A percentile compares a stretch with the other conserved stretches of the same genome.
Conservation (phyloP, 2,329 filamentous ascomycete species). For the Colletotrichum sidae region DNA sequence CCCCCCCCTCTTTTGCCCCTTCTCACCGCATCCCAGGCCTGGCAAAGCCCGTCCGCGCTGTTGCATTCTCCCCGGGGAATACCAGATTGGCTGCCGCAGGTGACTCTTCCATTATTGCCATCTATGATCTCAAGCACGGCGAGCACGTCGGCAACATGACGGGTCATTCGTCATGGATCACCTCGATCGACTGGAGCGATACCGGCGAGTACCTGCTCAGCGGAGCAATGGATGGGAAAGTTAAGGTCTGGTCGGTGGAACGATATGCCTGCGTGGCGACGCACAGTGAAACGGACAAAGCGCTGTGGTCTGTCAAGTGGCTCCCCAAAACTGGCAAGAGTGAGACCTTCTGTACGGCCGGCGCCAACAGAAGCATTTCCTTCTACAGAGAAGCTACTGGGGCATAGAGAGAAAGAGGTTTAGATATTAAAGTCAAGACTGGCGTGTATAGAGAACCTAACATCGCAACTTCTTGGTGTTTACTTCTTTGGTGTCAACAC, state of each 20-base stretch:
- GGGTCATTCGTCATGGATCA: constrained; percentile 88
- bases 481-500: not conserved
- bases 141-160: constrained; percentile 90
- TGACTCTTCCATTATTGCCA: constrained; percentile 86
- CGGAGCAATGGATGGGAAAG: constrained; percentile 91
- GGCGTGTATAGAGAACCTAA: constrained; percentile 5
- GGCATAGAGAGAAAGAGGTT: constrained; percentile 8
- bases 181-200: constrained; percentile 91
- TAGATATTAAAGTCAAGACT: not conserved
- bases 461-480: not conserved
- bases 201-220: constrained; percentile 92
- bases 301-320: constrained; percentile 88
- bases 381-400: constrained; percentile 90
- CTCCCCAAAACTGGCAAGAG: constrained; percentile 77
- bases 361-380: constrained; percentile 79
- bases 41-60: constrained; percentile 84
- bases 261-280: constrained; percentile 88
- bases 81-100: constrained; percentile 90
- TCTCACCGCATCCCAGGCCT: constrained; percentile 67
- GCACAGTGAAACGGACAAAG: constrained; percentile 88
- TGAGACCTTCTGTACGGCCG: constrained; percentile 82
- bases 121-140: constrained; percentile 93
- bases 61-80: constrained; percentile 88
- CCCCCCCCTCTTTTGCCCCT: too few relatives aligned
- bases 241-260: constrained; percentile 95